Conservation (phyloP, 2,329 filamentous ascomycete genomes). For the Corniculantispora saksenae region DNA sequence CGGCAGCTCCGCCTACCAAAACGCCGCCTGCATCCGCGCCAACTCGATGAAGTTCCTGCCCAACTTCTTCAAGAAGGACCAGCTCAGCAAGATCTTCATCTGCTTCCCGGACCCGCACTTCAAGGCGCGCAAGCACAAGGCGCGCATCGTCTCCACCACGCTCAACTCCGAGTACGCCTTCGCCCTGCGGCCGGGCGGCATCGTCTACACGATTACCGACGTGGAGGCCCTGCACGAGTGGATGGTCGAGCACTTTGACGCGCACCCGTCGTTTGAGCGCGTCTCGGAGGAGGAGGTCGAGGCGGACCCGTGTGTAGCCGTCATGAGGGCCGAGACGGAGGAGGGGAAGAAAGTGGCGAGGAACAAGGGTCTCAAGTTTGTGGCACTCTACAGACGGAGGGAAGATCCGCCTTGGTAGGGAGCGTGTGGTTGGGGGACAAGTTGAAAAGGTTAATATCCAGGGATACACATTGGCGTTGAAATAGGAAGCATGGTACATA, state of each 20-base stretch:
- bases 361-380: conserved; percentile 87
- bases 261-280: conserved; percentile 76
- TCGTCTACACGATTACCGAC: conserved; percentile 95
- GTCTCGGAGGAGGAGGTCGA: conserved; percentile 68
- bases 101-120: conserved; percentile 99
- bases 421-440: not conserved
- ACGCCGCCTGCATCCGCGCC: conserved; percentile 83
- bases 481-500: not conserved
- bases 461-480: not conserved
- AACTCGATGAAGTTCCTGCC: conserved; percentile 99
- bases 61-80: conserved; percentile 84
- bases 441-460: not conserved
- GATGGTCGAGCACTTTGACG: conserved; percentile 86
- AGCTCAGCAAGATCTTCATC: conserved; percentile 90
- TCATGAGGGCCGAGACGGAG: conserved; percentile 85
- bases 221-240: conserved; percentile 90
- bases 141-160: conserved; percentile 85
- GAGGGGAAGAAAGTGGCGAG: conserved; percentile 95
- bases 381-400: conserved; percentile 80
- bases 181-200: conserved; percentile 77
- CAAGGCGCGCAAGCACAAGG: conserved; percentile 96
- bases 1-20: conserved; percentile 64
- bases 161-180: conserved; percentile 94
- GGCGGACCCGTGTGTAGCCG: conserved; percentile 67
- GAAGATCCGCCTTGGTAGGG: conserved; percentile 76